Evolutionary conservation across 257 asterid genomes (phyloP).

Genomic region (Solanum bulbocastanum): DNA sequence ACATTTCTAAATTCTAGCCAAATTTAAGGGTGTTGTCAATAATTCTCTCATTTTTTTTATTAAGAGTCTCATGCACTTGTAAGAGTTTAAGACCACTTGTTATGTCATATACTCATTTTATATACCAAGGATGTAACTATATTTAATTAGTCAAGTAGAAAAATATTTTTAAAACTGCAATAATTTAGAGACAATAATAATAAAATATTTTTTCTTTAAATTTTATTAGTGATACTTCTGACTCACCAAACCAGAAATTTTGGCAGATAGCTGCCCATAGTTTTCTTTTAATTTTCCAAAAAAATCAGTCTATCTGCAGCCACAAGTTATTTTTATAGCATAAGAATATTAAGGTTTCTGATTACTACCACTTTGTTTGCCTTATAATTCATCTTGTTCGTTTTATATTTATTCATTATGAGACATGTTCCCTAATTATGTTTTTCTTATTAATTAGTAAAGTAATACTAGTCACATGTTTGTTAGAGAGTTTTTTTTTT

Average conservation of each 20-base stretch:
- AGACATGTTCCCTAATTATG: not conserved
- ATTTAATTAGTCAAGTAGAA: too few relatives aligned
- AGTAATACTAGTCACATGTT: not conserved
- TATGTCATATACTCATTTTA: too few relatives aligned
- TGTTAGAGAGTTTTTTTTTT: not conserved
- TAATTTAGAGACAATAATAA: too few relatives aligned
- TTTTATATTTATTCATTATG: not conserved
- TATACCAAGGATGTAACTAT: too few relatives aligned
- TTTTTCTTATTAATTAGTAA: not conserved
- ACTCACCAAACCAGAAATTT: not conserved
- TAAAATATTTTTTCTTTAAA: too few relatives aligned
- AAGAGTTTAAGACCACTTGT: too few relatives aligned
- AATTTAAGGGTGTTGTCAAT: too few relatives aligned
- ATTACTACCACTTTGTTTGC: not conserved
- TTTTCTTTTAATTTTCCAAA: not conserved
- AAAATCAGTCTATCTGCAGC: not conserved
- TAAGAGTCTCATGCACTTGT: rapidly evolving
- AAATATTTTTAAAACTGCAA: too few relatives aligned
- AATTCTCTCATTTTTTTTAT: too few relatives aligned
- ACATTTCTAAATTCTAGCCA: too few relatives aligned
- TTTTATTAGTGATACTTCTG: not conserved
- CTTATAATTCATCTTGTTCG: not conserved
- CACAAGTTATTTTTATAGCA: not conserved
- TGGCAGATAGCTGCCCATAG: not conserved
- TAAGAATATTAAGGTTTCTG: not conserved